Evolutionary conservation across 345 rosid genomes (phyloP).

Genomic region (Microthlaspi erraticum): DNA sequence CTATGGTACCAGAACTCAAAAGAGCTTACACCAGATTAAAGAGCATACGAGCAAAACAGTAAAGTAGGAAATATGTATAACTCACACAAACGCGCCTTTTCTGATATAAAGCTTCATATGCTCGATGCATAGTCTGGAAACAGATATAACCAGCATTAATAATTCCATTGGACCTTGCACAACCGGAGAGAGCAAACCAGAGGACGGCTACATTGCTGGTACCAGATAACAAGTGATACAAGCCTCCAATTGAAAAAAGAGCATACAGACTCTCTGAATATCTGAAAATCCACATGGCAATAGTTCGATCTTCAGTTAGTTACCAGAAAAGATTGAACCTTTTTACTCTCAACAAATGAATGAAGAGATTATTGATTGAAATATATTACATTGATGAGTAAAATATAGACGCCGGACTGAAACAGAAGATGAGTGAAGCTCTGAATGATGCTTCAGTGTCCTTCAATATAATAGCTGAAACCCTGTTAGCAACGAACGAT

Average conservation of each 20-base stretch:
- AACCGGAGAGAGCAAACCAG: conserved; percentile 83
- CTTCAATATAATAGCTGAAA: conserved; percentile 70
- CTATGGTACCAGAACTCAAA: background rate
- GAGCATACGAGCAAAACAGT: background rate
- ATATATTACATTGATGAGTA: conserved; percentile 76
- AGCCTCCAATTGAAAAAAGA: conserved; percentile 77
- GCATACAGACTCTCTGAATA: conserved; percentile 88
- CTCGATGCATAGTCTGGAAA: conserved; percentile 82
- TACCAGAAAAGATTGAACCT: background rate
- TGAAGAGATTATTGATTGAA: conserved; percentile 25
- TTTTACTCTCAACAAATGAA: background rate
- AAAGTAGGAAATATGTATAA: conserved; percentile 32
- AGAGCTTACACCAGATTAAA: conserved; percentile 1
- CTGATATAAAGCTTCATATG: conserved; percentile 60
- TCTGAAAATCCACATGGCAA: conserved; percentile 49
- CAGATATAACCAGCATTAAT: conserved; percentile 92
- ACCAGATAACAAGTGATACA: conserved; percentile 68
- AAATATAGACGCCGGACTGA: conserved; percentile 90
- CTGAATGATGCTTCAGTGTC: conserved; percentile 67
- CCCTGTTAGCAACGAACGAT: conserved; percentile 56
- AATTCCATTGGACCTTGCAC: conserved; percentile 96
- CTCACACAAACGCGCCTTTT: conserved; percentile 63
- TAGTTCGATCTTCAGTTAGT: background rate
- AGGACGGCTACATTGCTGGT: conserved; percentile 63
- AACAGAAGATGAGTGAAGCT: conserved; percentile 81